Conservation (phyloP, 305 asterid species). For the Ajuga reptans region DNA sequence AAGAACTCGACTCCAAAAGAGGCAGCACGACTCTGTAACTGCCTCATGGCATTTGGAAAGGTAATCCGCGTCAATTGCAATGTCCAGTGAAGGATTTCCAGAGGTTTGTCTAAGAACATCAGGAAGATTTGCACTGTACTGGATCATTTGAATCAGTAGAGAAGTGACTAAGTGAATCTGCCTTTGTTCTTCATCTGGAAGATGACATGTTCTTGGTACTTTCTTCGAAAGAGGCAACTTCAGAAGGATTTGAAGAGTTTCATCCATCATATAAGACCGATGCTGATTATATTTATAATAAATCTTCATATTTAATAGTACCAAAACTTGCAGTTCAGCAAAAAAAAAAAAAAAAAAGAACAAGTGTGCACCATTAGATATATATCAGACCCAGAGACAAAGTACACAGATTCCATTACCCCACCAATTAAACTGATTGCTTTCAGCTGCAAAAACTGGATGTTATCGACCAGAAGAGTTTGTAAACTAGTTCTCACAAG, state of each 20-base stretch:
- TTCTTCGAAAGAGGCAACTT: constrained; percentile 86
- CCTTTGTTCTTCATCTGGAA: constrained; percentile 93
- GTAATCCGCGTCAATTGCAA: constrained; percentile 62
- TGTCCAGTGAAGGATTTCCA: constrained; percentile 56
- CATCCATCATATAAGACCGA: constrained; percentile 91
- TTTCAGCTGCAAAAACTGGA: constrained; percentile 91
- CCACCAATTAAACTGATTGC: constrained; percentile 88
- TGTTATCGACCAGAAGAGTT: constrained; percentile 80
- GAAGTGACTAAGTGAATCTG: constrained; percentile 93
- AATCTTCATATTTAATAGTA: constrained; percentile 45
- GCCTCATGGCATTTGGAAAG: constrained; percentile 83
- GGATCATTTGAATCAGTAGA: constrained; percentile 76
- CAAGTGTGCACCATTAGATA: constrained; percentile 18
- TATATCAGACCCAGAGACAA: constrained; percentile 23
- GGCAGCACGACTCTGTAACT: constrained; percentile 90
- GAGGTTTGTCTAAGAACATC: constrained; percentile 58
- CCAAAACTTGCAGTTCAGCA: constrained; percentile 25
- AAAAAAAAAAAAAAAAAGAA: constrained; percentile 17
- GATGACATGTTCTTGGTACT: constrained; percentile 89
- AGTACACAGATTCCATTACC: constrained; percentile 49
- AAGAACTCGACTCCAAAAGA: constrained; percentile 98
- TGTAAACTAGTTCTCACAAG: constrained; percentile 86
- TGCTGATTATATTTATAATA: constrained; percentile 68
- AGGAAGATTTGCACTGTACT: constrained; percentile 88
- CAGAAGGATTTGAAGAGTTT: constrained; percentile 76